Evolutionary conservation across 2,329 filamentous ascomycete species (phyloP).

Genomic region (Xylaria sp.): DNA sequence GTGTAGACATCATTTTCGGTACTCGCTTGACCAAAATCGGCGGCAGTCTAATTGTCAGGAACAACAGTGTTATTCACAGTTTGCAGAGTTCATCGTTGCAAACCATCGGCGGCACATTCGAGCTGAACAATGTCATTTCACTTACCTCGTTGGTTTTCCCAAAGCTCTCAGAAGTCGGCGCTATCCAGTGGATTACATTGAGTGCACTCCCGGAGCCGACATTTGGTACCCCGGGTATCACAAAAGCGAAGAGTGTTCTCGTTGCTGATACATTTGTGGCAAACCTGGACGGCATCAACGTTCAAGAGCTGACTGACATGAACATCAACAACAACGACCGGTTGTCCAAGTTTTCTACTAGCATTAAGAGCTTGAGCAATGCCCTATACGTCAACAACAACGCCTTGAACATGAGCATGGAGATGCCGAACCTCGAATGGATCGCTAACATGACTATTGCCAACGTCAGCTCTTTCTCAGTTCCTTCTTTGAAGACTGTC

Average conservation of each 20-base stretch:
- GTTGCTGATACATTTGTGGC: slow-evolving; percentile 88
- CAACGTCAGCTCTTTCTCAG: slow-evolving; percentile 75
- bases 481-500: slow-evolving; percentile 74
- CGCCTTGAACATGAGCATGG: slow-evolving; percentile 70
- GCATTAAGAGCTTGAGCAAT: slow-evolving; percentile 76
- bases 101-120: slow-evolving; percentile 72
- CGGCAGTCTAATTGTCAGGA: slow-evolving; percentile 62
- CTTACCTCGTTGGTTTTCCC: slow-evolving; percentile 72
- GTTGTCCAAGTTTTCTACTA: slow-evolving; percentile 76
- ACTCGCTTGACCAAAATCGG: slow-evolving; percentile 60
- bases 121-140: slow-evolving; percentile 69
- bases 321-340: slow-evolving; percentile 90
- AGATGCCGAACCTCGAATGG: slow-evolving; percentile 78
- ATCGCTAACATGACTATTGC: slow-evolving; percentile 82
- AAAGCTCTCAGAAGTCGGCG: slow-evolving; percentile 66
- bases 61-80: slow-evolving; percentile 66
- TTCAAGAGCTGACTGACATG: slow-evolving; percentile 73
- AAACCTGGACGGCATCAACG: slow-evolving; percentile 79
- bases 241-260: slow-evolving; percentile 68
- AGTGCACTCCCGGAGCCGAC: slow-evolving; percentile 59
- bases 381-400: slow-evolving; percentile 80
- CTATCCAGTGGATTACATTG: slow-evolving; percentile 75
- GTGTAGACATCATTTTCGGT: slow-evolving; percentile 65
- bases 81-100: slow-evolving; percentile 66
- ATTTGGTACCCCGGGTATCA: slow-evolving; percentile 63